Percentiles rank a stretch among this genome's conserved stretches.
These are phyloP conservation scores for Xylariaceae sp. DNA, from an alignment of 2,329 filamentous ascomycete genomes.

Conservation along the genomic window DNA sequence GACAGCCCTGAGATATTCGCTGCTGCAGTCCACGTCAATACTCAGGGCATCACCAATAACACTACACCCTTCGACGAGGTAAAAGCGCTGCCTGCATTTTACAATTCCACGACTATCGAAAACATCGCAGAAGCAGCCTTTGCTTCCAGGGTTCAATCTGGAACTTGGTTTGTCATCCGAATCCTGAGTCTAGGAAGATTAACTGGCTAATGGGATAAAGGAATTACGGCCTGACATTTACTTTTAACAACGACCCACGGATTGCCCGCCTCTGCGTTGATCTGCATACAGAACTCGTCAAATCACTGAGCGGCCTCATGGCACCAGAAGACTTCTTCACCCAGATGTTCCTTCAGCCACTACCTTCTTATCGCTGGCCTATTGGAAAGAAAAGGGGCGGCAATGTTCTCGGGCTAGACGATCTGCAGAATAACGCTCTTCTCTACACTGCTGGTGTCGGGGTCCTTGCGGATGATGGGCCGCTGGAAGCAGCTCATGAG, in stretches of 20 bases:
- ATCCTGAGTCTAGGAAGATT: neutral
- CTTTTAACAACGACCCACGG: conserved; percentile 32
- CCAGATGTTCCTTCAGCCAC: conserved; percentile 33
- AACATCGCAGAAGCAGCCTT: conserved; percentile 33
- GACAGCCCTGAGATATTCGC: conserved; percentile 21
- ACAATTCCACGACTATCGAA: conserved; percentile 18
- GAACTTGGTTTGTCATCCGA: conserved; percentile 25
- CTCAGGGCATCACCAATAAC: conserved; percentile 27
- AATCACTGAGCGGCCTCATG: conserved; percentile 27
- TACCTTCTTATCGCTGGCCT: conserved; percentile 32
- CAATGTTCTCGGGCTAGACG: conserved; percentile 40
- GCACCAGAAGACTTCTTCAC: conserved; percentile 30
- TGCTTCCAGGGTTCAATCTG: conserved; percentile 26
- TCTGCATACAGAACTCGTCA: conserved; percentile 25
- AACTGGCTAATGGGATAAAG: conserved; percentile 21
- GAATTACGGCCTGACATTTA: conserved; percentile 29
- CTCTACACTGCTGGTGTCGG: conserved; percentile 33
- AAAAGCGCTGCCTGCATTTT: conserved; percentile 26
- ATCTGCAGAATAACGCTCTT: conserved; percentile 29
- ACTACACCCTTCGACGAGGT: conserved; percentile 29
- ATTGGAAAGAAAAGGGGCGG: conserved; percentile 32
- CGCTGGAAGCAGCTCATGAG: conserved; percentile 28
- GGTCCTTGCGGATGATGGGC: conserved; percentile 23
- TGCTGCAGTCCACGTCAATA: conserved; percentile 33
- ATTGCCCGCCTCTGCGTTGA: conserved; percentile 29